Conservation (phyloP, 2,329 filamentous ascomycete species). For the Sarocladium brachiariae region DNA sequence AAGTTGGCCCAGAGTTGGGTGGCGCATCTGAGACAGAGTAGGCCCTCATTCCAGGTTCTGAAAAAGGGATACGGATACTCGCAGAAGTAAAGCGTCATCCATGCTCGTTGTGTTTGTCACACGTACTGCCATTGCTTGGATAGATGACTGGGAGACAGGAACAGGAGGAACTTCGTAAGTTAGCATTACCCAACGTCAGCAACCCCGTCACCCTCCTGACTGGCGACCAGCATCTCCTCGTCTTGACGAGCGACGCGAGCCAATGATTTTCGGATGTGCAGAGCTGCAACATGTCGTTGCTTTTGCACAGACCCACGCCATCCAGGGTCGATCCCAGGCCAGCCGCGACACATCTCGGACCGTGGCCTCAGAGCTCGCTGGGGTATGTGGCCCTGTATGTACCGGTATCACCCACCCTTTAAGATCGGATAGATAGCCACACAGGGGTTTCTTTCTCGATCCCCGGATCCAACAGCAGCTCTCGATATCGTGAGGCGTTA, state of each 20-base stretch:
- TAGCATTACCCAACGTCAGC: not conserved
- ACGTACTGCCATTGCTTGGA: no score
- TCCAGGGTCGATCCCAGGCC: conserved; percentile 3
- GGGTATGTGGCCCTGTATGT: not conserved
- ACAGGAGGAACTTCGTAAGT: no score
- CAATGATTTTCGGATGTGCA: not conserved
- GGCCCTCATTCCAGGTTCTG: no score
- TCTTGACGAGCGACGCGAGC: not conserved
- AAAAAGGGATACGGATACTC: no score
- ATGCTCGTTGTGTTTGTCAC: no score
- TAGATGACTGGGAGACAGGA: no score
- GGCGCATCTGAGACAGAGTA: no score
- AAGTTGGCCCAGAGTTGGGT: no score
- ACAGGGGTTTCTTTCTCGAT: conserved; percentile 6
- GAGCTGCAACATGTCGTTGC: not conserved
- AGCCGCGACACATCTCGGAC: conserved; percentile 3
- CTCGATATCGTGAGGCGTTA: conserved; percentile 2
- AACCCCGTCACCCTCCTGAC: not conserved
- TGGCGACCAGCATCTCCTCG: not conserved
- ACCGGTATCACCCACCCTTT: not conserved
- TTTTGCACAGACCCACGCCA: conserved; percentile 4
- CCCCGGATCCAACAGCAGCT: not conserved
- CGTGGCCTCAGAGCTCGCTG: no score
- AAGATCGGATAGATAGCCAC: conserved; percentile 9
- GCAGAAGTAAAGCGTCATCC: no score